Percentiles rank a stretch among this genome's conserved stretches.
phyloP scores from a whole-genome alignment of 768 basidiomycete species.

The Macrolepiota albuminosa region DNA sequence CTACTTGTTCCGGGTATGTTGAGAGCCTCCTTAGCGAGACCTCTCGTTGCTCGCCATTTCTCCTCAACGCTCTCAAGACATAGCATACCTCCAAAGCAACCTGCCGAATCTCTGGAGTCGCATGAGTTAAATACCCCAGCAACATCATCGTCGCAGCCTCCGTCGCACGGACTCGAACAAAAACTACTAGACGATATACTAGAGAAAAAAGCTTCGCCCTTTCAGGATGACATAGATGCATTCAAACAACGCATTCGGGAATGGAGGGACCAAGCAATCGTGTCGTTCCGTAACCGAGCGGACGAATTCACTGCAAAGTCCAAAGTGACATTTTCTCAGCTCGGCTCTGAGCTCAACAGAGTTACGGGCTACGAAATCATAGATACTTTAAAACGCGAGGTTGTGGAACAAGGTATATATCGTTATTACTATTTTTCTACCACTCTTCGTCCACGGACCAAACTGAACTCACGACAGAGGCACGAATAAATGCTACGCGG shows the following conservation, averaged over 20 bases:
- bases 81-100: constrained; percentile 22
- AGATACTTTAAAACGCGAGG: constrained; percentile 71
- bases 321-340: constrained; percentile 58
- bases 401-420: constrained; percentile 74
- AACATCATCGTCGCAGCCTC: constrained; percentile 10
- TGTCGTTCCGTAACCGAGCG: constrained; percentile 45
- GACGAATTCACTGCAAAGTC: constrained; percentile 56
- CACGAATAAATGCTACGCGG: constrained; percentile 62
- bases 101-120: constrained; percentile 1
- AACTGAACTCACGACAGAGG: constrained; percentile 46
- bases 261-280: constrained; percentile 44
- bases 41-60: constrained; percentile 24
- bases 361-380: constrained; percentile 92
- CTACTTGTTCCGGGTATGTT: constrained; percentile 23
- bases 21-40: constrained; percentile 27
- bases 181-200: constrained; percentile 1
- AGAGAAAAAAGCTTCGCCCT: constrained; percentile 10
- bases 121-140: constrained; percentile 3
- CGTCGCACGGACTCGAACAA: constrained; percentile 5
- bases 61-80: constrained; percentile 24
- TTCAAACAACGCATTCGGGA: constrained; percentile 38
- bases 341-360: constrained; percentile 78
- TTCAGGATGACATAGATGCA: constrained; percentile 29
- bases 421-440: not conserved
- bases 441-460: not conserved